Conservation (phyloP, 2,329 filamentous ascomycete genomes). For the Pseudogymnoascus sp. region DNA sequence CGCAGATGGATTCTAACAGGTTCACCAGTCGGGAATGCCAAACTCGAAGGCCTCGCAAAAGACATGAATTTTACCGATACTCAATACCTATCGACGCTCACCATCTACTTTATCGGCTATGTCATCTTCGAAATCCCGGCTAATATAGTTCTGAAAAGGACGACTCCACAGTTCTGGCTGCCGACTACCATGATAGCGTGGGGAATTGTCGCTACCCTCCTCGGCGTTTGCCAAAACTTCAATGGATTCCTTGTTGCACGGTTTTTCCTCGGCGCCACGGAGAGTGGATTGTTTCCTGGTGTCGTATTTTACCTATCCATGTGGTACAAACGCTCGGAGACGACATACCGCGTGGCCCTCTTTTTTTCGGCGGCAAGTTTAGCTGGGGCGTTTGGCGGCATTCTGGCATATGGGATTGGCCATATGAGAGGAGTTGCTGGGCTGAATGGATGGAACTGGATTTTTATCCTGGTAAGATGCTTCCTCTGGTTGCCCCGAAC, state of each 20-base stretch:
- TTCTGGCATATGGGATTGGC: slow-evolving; percentile 49
- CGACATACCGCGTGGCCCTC: slow-evolving; percentile 47
- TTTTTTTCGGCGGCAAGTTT: slow-evolving; percentile 50
- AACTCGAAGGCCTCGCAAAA: slow-evolving; percentile 46
- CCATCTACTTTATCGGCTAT: slow-evolving; percentile 58
- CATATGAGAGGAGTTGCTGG: slow-evolving; percentile 47
- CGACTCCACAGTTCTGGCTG: slow-evolving; percentile 50
- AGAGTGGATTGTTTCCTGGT: slow-evolving; percentile 64
- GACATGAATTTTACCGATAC: slow-evolving; percentile 51
- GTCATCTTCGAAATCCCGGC: slow-evolving; percentile 55
- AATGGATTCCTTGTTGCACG: slow-evolving; percentile 46
- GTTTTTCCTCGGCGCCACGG: slow-evolving; percentile 50
- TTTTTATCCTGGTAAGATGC: slow-evolving; percentile 39
- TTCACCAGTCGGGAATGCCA: slow-evolving; percentile 49
- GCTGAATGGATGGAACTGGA: slow-evolving; percentile 49
- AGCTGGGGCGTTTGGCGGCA: slow-evolving; percentile 50
- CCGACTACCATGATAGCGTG: slow-evolving; percentile 50
- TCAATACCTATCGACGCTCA: slow-evolving; percentile 58
- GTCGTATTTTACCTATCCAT: slow-evolving; percentile 76
- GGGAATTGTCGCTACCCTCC: slow-evolving; percentile 47
- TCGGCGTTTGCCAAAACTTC: slow-evolving; percentile 43
- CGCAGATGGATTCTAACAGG: background rate
- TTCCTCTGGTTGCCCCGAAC: background rate
- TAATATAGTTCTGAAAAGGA: slow-evolving; percentile 55
- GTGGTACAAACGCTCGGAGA: slow-evolving; percentile 50